Base-by-base conservation (phyloP, 441 rosid genomes). In the Euphorbia schlechtendalii region DNA sequence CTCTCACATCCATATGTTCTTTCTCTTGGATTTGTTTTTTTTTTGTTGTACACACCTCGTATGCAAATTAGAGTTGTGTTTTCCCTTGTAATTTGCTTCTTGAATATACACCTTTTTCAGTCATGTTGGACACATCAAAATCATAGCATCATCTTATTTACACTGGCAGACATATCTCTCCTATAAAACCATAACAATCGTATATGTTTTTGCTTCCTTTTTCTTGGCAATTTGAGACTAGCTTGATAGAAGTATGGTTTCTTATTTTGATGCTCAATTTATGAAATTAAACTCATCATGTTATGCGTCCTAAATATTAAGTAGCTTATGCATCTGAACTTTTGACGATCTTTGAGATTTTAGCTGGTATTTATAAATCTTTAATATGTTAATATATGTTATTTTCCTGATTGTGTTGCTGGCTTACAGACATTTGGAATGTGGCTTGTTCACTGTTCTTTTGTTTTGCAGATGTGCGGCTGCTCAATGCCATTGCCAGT, bases 401-500 rank as follows among this genome's bases (percentile, higher is more conserved):
- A 2, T 34, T 34, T 34, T 1, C 40, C 56, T 12, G 8, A 7
- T 56, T 48, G 20, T 56, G 20, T 27, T 0, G 59, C 53, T 30
- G 18, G 12, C 17, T 4, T 17, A 14, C 32, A 6, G 10, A 21
- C 34, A 8, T 43, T 69, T 55, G 27, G 21, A 45, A 56, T 27
- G 34, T 69, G 43, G 70, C 45, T 66, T 80, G 24, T 48, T 76
- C 22, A 67, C 17, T n/a, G 20, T 62, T 27, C 53, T 58, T 20
- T 59, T 60, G 52, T 48, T 45, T 8, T 48, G 53, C 89, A 95
- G 99, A 95, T 80, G 69, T 25, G 62, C 83, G 71, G 65, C 84
- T 95, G 77, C 81, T 85, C 60, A 81, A 81, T 81, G 93, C 88
- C 71, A 68, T 95, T 73, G 70, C 86, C 66, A 75, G 86, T 75